Evolutionary conservation across 2,329 filamentous ascomycete genomes (phyloP).

Genomic region (Aspergillus hiratsukae): DNA sequence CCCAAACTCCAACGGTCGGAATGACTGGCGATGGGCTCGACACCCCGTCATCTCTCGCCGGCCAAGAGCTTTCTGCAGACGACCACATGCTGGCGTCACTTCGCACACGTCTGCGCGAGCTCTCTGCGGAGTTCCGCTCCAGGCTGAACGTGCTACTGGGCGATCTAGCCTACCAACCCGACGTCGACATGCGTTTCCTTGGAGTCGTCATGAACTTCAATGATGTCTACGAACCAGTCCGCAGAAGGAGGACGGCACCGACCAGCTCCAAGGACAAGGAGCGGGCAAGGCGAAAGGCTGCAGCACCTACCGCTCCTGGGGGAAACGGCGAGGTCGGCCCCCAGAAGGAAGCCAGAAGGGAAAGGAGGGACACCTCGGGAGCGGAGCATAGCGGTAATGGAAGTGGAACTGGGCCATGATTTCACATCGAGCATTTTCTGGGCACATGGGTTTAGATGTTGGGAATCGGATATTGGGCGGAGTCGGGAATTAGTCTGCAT

Average conservation of each 20-base stretch:
- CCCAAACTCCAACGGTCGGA: slow-evolving; percentile 23
- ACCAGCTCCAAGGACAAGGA: slow-evolving; percentile 30
- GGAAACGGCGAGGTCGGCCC: slow-evolving; percentile 12
- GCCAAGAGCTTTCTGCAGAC: slow-evolving; percentile 35
- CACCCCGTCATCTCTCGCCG: slow-evolving; percentile 37
- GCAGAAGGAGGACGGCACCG: slow-evolving; percentile 47
- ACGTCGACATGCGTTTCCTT: slow-evolving; percentile 91
- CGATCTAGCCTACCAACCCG: slow-evolving; percentile 86
- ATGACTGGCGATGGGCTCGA: slow-evolving; percentile 24
- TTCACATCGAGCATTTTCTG: background rate
- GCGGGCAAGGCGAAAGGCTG: slow-evolving; percentile 23
- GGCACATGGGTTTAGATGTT: background rate
- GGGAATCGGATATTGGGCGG: background rate
- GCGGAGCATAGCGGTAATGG: slow-evolving; percentile 2
- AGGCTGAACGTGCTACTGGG: slow-evolving; percentile 78
- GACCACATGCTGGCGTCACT: slow-evolving; percentile 70
- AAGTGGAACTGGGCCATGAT: background rate
- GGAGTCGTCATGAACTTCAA: slow-evolving; percentile 99
- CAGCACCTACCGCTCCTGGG: slow-evolving; percentile 17
- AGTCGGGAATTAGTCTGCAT: slow-evolving; percentile 7
- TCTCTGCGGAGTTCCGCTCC: slow-evolving; percentile 71
- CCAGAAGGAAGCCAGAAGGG: slow-evolving; percentile 21
- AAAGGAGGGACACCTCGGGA: slow-evolving; percentile 17
- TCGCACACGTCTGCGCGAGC: slow-evolving; percentile 64
- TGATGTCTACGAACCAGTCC: slow-evolving; percentile 81